phyloP scores from a whole-genome alignment of 129 eudicot species.

The Flaveria trinervia region DNA sequence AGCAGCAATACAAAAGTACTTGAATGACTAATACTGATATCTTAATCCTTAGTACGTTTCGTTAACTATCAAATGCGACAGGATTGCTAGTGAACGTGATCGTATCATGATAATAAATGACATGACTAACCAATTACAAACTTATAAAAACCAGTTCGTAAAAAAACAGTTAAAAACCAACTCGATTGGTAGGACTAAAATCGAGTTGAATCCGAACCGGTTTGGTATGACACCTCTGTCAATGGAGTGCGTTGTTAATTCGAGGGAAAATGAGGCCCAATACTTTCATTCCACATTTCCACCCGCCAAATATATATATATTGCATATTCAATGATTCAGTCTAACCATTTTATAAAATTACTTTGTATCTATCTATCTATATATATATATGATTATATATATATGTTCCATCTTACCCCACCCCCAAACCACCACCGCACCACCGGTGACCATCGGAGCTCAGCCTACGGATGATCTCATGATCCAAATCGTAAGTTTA shows the following conservation, averaged over 20 bases:
- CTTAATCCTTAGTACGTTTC: too few species aligned
- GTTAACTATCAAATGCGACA: too few species aligned
- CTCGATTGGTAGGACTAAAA: too few species aligned
- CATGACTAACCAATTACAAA: too few species aligned
- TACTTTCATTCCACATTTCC: background rate
- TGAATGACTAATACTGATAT: too few species aligned
- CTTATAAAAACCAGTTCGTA: too few species aligned
- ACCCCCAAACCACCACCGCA: constrained; percentile 23
- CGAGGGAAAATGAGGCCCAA: background rate
- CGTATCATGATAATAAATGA: too few species aligned
- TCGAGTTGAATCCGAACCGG: too few species aligned
- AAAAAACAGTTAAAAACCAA: too few species aligned
- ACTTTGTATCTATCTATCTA: constrained; percentile 1
- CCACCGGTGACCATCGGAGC: constrained; percentile 36
- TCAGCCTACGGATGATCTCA: constrained; percentile 18
- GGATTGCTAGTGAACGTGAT: too few species aligned
- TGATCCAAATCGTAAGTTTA: constrained; percentile 19
- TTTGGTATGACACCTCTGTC: too few species aligned
- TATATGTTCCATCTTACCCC: constrained; percentile 27
- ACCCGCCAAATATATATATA: background rate
- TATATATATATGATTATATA: background rate
- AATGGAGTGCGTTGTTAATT: background rate
- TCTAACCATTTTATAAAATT: background rate
- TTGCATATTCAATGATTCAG: constrained; percentile 13
- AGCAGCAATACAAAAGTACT: too few species aligned